These are phyloP conservation scores for Blastocystis hominis DNA, from an alignment of 352 stramenopile species.

Conservation along the genomic window DNA sequence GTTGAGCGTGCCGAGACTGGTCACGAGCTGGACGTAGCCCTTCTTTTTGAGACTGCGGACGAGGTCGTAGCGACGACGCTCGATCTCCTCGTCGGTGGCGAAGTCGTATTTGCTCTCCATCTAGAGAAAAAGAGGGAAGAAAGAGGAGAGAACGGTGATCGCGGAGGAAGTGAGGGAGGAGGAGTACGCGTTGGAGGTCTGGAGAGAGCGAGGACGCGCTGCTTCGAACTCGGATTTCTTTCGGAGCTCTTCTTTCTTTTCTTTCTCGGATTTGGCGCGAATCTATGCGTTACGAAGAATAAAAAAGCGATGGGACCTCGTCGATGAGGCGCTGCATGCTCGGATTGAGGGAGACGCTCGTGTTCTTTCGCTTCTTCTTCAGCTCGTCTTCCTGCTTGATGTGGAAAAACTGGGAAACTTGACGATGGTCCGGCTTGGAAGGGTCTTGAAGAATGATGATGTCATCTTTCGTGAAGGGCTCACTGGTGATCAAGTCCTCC, in stretches of 20 bases:
- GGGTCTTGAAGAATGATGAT: constrained; percentile 84
- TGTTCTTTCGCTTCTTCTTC: constrained; percentile 65
- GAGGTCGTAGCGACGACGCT: constrained; percentile 61
- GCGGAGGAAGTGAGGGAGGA: constrained; percentile 86
- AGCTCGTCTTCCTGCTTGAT: constrained; percentile 69
- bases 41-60: constrained; percentile 80
- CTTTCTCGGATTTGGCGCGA: constrained; percentile 61
- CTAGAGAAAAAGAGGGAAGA: not conserved
- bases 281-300: constrained; percentile 55
- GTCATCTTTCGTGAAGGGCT: constrained; percentile 77
- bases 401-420: constrained; percentile 84
- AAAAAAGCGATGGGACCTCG: constrained; percentile 63
- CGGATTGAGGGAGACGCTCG: constrained; percentile 61
- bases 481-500: constrained; percentile 81
- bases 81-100: constrained; percentile 70
- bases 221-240: constrained; percentile 36
- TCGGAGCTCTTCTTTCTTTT: constrained; percentile 60
- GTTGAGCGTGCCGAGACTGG: constrained; percentile 82
- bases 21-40: constrained; percentile 86
- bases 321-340: constrained; percentile 61
- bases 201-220: constrained; percentile 37
- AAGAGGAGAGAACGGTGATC: constrained; percentile 63
- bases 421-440: constrained; percentile 73
- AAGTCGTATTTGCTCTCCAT: constrained; percentile 64
- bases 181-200: constrained; percentile 74